Evolutionary conservation across 805 yeast genomes (phyloP).

Genomic region (Lipomyces sp.): DNA sequence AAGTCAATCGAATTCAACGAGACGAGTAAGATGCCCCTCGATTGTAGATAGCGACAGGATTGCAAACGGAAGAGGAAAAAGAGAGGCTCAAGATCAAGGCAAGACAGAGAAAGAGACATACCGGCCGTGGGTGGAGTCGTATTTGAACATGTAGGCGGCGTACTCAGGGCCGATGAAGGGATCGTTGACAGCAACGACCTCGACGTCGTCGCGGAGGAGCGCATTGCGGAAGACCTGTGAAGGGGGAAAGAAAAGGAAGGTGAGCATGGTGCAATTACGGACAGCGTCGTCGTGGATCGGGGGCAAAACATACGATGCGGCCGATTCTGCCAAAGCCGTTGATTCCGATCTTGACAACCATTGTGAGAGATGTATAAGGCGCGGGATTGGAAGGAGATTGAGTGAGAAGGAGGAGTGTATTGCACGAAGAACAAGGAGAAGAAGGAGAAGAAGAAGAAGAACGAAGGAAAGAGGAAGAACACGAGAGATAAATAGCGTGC

Average conservation of each 20-base stretch:
- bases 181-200: constrained; percentile 85
- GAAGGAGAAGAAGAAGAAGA: constrained; percentile 1
- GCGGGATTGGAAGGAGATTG: not conserved
- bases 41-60: no score
- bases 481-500: no score
- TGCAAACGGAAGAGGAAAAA: no score
- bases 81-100: no score
- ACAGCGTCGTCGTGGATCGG: no score
- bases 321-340: constrained; percentile 96
- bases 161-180: constrained; percentile 87
- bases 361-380: constrained; percentile 1
- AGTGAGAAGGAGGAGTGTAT: not conserved
- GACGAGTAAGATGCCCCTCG: no score
- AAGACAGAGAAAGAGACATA: constrained; percentile 4
- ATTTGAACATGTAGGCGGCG: constrained; percentile 94
- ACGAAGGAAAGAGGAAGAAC: no score
- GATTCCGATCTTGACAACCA: constrained; percentile 67
- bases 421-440: not conserved
- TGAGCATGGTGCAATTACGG: no score
- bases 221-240: constrained; percentile 63
- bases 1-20: no score
- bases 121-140: constrained; percentile 89
- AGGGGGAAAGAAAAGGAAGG: no score
- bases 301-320: constrained; percentile 56
- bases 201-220: constrained; percentile 65